phyloP scores from a whole-genome alignment of 176 grass and related monocot genomes.

The Carex pumila region DNA sequence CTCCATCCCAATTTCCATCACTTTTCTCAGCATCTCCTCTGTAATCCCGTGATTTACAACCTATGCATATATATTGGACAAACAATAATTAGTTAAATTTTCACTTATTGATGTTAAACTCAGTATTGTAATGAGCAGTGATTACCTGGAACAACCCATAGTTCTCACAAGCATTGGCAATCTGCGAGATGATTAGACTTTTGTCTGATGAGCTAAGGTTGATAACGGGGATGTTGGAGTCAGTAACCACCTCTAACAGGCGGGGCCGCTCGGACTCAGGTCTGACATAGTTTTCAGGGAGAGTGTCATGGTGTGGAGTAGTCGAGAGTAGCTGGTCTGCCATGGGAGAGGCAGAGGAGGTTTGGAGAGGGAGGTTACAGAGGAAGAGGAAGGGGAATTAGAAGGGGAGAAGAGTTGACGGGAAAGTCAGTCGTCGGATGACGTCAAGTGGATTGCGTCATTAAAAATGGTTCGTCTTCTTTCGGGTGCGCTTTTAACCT shows the following conservation, averaged over 20 bases:
- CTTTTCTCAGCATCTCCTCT: slow-evolving; percentile 9
- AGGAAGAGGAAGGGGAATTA: background rate
- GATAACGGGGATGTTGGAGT: slow-evolving; percentile 57
- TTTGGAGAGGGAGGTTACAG: background rate
- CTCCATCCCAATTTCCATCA: slow-evolving; percentile 30
- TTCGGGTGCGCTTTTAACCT: no score
- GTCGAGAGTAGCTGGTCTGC: slow-evolving; percentile 66
- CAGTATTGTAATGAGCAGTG: background rate
- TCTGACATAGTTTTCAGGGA: slow-evolving; percentile 54
- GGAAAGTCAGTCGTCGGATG: background rate
- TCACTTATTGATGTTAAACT: background rate
- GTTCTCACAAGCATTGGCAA: slow-evolving; percentile 42
- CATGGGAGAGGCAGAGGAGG: slow-evolving; percentile 17
- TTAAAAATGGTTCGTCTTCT: background rate
- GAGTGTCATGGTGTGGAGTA: slow-evolving; percentile 10
- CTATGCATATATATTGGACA: slow-evolving; percentile 10
- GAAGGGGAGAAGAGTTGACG: background rate
- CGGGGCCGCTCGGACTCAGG: slow-evolving; percentile 46
- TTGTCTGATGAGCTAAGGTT: slow-evolving; percentile 41
- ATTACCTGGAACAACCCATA: slow-evolving; percentile 76
- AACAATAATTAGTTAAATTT: background rate
- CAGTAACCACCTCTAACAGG: slow-evolving; percentile 35
- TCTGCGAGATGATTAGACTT: slow-evolving; percentile 10
- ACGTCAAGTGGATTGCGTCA: background rate
- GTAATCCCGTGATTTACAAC: slow-evolving; percentile 60